phyloP scores from a whole-genome alignment of 768 basidiomycete species.

The Hypholoma sublateritium region DNA sequence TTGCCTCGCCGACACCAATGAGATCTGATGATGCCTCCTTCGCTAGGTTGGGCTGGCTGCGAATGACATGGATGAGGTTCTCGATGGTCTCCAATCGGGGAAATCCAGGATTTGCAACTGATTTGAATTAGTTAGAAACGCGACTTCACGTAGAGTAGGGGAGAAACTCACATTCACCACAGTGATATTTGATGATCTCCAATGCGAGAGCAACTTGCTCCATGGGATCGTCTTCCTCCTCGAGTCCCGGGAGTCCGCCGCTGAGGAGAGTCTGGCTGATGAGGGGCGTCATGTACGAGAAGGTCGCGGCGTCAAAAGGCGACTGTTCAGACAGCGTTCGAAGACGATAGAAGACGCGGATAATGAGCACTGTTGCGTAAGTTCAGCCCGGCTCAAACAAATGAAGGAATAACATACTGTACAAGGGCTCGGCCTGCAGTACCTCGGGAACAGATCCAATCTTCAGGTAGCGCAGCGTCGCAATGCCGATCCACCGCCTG shows the following conservation, averaged over 20 bases:
- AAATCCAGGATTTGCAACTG: conserved; percentile 71
- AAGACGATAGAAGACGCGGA: conserved; percentile 84
- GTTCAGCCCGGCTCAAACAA: not conserved
- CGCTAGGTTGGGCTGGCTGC: conserved; percentile 74
- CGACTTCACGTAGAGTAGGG: not conserved
- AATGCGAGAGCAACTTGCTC: conserved; percentile 77
- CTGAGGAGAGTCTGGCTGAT: conserved; percentile 63
- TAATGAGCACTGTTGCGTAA: conserved; percentile 57
- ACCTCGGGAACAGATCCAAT: conserved; percentile 70
- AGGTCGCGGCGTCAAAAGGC: conserved; percentile 84
- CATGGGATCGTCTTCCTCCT: conserved; percentile 72
- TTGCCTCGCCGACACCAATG: conserved; percentile 78
- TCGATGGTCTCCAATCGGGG: conserved; percentile 72
- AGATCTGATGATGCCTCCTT: conserved; percentile 84
- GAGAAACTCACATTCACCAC: conserved; percentile 62
- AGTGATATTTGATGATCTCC: conserved; percentile 70
- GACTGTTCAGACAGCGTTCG: conserved; percentile 78
- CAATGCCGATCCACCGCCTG: conserved; percentile 76
- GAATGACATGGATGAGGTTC: conserved; percentile 70
- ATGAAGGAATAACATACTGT: conserved; percentile 38
- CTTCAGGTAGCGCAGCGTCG: conserved; percentile 74
- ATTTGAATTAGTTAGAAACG: not conserved
- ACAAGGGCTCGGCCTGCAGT: conserved; percentile 68
- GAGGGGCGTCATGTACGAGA: conserved; percentile 78
- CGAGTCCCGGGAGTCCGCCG: conserved; percentile 61